Base-by-base conservation (phyloP, 2,329 filamentous ascomycete genomes). In the Ceratocystis albifundus region DNA sequence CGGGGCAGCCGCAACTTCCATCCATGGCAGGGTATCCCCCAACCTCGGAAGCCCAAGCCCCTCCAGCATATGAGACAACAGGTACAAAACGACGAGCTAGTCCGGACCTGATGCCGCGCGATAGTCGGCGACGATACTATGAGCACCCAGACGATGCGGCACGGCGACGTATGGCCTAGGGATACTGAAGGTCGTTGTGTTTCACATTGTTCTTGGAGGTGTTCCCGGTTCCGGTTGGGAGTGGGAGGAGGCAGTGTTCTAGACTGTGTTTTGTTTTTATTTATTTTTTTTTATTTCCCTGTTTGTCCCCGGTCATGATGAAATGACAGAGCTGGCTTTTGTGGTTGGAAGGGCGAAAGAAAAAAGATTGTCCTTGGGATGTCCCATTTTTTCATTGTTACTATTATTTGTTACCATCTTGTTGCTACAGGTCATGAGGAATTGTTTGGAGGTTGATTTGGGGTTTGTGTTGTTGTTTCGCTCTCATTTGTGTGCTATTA, bases 31-130 rank as follows among this genome's bases (percentile, higher is more conserved):
- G 69, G 17, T 77, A 79, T 66, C 72, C 71, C 10, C 66, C 66
- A 15, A 28, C 63, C 30, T 55, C 63, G 69, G 70, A 62, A 74
- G 75, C 64, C 74, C 75, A 61, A 8, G 57, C 61, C n/a, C 41
- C 61, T 36, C 41, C 61, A 25, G 71, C 73, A 7, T 70, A 75
- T 61, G 79, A 81, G 59, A 71, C 75, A n/a, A 71, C 71, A 3
- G 75, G 78, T 4, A 74, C 76, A 1, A 86, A 86, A 72, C 76
- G 83, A 68, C 76, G 80, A 69, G 79, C 79, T 36, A 85, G 82
- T 66, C 74, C 75, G 2, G 80, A 82, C 17, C 72, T 74, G 62
- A 72, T 75, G 50, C 73, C 74, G 8, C 75, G 78, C 59, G 81
- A 84, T 65, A 73, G 76, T 62, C 80, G 62, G 6, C 66, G 66